Conservation (phyloP, 2,329 filamentous ascomycete species). For the Septoria linicola region DNA sequence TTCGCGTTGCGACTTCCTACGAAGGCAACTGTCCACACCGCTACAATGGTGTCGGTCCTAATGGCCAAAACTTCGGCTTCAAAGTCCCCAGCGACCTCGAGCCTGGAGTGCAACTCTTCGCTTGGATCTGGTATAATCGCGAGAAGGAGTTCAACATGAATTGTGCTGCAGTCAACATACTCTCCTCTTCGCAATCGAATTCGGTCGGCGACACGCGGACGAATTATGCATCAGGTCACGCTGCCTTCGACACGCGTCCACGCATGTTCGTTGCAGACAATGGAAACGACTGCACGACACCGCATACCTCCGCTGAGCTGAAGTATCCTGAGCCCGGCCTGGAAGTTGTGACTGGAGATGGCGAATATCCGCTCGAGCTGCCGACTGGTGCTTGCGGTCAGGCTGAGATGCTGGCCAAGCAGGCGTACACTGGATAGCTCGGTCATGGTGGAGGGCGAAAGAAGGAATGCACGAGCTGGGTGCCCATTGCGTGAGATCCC, state of each 20-base stretch:
- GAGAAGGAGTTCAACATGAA: slow-evolving; percentile 49
- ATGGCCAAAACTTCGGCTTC: slow-evolving; percentile 48
- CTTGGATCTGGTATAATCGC: slow-evolving; percentile 51
- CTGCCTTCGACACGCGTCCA: slow-evolving; percentile 43
- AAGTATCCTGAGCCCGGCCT: slow-evolving; percentile 46
- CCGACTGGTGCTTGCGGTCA: slow-evolving; percentile 34
- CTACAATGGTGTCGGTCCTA: slow-evolving; percentile 39
- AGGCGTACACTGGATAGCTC: slow-evolving; percentile 18
- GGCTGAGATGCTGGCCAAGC: slow-evolving; percentile 23
- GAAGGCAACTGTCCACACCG: slow-evolving; percentile 51
- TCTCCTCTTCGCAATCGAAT: slow-evolving; percentile 12
- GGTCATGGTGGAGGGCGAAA: not conserved
- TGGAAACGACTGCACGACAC: slow-evolving; percentile 42
- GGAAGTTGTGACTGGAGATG: slow-evolving; percentile 46
- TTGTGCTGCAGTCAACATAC: slow-evolving; percentile 48
- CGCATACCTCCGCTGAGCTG: slow-evolving; percentile 42
- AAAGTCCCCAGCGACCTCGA: slow-evolving; percentile 46
- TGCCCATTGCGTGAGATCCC: no score
- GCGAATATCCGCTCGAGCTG: slow-evolving; percentile 44
- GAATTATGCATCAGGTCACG: slow-evolving; percentile 2
- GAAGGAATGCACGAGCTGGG: no score
- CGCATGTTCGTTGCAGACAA: slow-evolving; percentile 45
- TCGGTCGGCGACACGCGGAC: not conserved
- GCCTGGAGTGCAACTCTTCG: slow-evolving; percentile 45
- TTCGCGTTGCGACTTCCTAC: slow-evolving; percentile 47